A percentile compares a stretch with the other conserved stretches of the same genome.
phyloP scores from a whole-genome alignment of 2,329 filamentous ascomycete species.

The Pyrenochaeta sp. region DNA sequence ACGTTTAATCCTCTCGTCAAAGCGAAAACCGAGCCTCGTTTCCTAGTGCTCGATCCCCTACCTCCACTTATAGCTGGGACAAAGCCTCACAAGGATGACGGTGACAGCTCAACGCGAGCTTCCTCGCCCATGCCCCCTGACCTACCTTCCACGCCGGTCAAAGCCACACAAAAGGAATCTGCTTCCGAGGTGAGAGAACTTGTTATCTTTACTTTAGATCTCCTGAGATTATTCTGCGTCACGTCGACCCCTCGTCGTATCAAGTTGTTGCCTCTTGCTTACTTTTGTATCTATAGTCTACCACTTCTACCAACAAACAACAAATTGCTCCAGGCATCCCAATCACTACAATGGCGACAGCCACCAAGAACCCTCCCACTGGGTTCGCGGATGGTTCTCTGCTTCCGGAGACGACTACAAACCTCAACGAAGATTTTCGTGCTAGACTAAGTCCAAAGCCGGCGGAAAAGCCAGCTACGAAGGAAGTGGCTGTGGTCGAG shows the following conservation, averaged over 20 bases:
- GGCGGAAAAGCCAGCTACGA: neutral
- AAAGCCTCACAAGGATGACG: conserved; percentile 20
- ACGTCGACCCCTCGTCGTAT: neutral
- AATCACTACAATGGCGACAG: neutral
- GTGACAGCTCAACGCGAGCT: conserved; percentile 16
- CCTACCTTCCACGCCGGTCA: conserved; percentile 11
- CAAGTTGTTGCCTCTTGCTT: conserved; percentile 1
- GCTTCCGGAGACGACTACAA: neutral
- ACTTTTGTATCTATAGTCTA: conserved; percentile 6
- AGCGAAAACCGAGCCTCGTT: conserved; percentile 9
- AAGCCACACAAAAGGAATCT: neutral
- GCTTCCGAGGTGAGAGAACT: conserved; percentile 20
- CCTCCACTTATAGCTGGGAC: conserved; percentile 12
- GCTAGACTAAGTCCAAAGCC: neutral
- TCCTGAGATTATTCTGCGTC: conserved; percentile 1
- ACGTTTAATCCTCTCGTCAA: conserved; percentile 19
- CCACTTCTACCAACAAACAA: conserved; percentile 8
- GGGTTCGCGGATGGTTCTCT: neutral
- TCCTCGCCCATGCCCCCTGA: conserved; percentile 17
- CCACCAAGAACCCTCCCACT: neutral
- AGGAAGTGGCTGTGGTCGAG: neutral
- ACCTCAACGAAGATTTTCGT: neutral
- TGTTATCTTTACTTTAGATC: neutral
- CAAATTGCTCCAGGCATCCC: neutral
- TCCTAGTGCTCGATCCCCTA: conserved; percentile 26